These are phyloP conservation scores for Sugiyamaella neomexicana DNA, from an alignment of 1,139 yeast species.

Conservation along the genomic window DNA sequence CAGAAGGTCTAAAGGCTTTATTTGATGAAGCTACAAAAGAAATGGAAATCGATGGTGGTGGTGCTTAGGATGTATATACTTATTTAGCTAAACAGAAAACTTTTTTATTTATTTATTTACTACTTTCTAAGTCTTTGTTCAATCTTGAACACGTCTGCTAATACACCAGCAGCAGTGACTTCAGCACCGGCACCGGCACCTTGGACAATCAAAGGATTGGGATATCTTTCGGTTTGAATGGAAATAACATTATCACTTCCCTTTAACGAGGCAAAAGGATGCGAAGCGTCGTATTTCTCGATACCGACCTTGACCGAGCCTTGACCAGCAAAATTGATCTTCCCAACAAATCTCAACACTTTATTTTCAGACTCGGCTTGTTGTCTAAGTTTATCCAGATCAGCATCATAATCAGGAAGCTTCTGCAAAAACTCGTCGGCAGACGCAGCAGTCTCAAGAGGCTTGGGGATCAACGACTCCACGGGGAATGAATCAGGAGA, in stretches of 20 bases:
- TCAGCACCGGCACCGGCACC: constrained; percentile 99
- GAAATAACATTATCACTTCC: constrained; percentile 96
- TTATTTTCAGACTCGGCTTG: constrained; percentile 81
- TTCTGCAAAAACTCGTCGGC: constrained; percentile 77
- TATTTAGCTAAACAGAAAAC: background rate
- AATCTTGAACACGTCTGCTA: constrained; percentile 87
- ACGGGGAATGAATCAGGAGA: constrained; percentile 97
- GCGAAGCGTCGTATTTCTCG: constrained; percentile 74
- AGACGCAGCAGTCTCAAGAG: constrained; percentile 69
- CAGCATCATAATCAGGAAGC: constrained; percentile 79
- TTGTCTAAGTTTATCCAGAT: constrained; percentile 71
- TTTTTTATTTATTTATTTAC: background rate
- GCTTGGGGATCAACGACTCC: constrained; percentile 85
- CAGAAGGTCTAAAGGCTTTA: constrained; percentile 3
- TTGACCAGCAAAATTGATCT: constrained; percentile 70
- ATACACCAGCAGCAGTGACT: constrained; percentile 97
- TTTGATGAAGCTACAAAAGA: constrained; percentile 6
- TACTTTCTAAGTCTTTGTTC: constrained; percentile 70
- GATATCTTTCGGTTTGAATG: constrained; percentile 85
- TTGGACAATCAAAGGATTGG: constrained; percentile 89
- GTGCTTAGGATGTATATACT: background rate
- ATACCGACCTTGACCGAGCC: constrained; percentile 74
- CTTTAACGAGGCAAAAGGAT: constrained; percentile 92
- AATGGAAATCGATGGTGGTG: background rate
- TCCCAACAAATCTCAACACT: constrained; percentile 91